Percentiles rank a stretch among this genome's conserved stretches.
Evolutionary conservation across 176 grass and related monocot genomes (phyloP).

Genomic region (Eremochloa ophiuroides): DNA sequence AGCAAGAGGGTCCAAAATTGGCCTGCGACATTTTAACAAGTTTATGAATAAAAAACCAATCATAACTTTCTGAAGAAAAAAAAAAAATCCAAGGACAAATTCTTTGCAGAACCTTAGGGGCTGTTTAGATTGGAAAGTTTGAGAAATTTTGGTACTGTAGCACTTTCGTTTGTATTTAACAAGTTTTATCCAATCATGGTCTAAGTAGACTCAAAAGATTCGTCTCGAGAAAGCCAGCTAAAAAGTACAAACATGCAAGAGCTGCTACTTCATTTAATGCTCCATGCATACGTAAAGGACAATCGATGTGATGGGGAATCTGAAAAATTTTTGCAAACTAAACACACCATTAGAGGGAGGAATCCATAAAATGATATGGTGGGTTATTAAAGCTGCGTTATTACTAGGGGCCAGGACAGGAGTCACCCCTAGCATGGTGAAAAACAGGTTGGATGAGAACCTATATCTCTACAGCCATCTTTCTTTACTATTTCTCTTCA

Average conservation of each 20-base stretch:
- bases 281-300: too few relatives aligned
- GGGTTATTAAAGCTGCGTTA: neutral
- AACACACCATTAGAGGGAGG: too few relatives aligned
- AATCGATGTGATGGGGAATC: too few relatives aligned
- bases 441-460: neutral
- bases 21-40: constrained; percentile 37
- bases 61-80: neutral
- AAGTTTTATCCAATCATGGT: too few relatives aligned
- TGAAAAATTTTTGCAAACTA: too few relatives aligned
- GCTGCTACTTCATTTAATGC: too few relatives aligned
- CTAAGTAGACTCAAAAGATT: too few relatives aligned
- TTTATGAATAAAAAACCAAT: neutral
- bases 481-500: neutral
- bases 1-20: constrained; percentile 65
- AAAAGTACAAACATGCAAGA: too few relatives aligned
- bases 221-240: too few relatives aligned
- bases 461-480: neutral
- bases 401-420: neutral
- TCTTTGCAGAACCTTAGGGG: neutral
- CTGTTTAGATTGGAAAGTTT: too few relatives aligned
- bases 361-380: neutral
- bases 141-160: too few relatives aligned
- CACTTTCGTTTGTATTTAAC: too few relatives aligned
- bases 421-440: neutral
- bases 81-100: neutral